Evolutionary conservation across 257 asterid genomes (phyloP).

Genomic region (Solanum acaule): DNA sequence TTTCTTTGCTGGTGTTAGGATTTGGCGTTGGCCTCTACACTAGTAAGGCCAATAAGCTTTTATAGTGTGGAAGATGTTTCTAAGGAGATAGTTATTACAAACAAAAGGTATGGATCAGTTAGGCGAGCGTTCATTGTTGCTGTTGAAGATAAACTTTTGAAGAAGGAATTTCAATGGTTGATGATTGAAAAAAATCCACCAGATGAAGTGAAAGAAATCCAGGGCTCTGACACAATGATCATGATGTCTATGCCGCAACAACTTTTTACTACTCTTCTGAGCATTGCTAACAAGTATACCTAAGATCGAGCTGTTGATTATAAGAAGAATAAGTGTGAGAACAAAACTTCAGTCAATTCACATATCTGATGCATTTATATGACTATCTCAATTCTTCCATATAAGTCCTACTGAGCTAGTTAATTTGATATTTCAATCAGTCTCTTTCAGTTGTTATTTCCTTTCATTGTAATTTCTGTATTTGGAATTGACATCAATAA

Average conservation of each 20-base stretch:
- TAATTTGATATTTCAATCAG: not conserved
- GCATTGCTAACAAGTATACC: not conserved
- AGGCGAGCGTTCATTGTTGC: slow-evolving; percentile 10
- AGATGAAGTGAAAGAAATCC: slow-evolving; percentile 14
- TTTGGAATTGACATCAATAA: not conserved
- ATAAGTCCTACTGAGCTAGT: not conserved
- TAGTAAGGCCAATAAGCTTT: slow-evolving; percentile 5
- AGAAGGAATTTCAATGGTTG: slow-evolving; percentile 14
- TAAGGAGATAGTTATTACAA: slow-evolving; percentile 1
- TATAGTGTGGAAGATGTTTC: slow-evolving; percentile 2
- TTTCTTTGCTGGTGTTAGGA: slow-evolving; percentile 4
- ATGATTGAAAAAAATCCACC: slow-evolving; percentile 27
- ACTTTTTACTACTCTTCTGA: slow-evolving; percentile 8
- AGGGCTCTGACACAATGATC: slow-evolving; percentile 30
- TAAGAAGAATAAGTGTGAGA: no score
- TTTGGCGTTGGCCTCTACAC: slow-evolving; percentile 11
- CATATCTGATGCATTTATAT: not conserved
- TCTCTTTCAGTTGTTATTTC: not conserved
- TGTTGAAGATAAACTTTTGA: not conserved
- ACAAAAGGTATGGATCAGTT: slow-evolving; percentile 10
- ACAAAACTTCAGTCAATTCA: no score
- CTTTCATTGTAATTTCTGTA: not conserved
- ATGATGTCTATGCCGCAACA: slow-evolving; percentile 19
- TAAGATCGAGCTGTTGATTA: no score
- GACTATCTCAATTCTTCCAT: not conserved